Evolutionary conservation across 371 early-diverging fungal species (phyloP), one percentile per base, ranked within the genome.

Genomic region (Zancudomyces culisetae): DNA sequence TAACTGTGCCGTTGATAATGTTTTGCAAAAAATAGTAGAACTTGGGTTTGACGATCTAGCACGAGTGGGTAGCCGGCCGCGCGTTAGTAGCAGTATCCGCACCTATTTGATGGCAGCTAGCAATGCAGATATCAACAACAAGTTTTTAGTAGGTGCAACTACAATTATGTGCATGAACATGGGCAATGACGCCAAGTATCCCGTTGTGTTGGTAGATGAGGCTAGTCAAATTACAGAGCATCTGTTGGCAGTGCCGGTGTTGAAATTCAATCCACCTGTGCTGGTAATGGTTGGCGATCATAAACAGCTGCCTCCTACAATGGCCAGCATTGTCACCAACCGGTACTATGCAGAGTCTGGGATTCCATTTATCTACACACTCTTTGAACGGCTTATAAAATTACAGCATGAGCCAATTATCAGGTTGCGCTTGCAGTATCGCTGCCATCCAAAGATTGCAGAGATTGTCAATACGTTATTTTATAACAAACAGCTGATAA

Each of bases 241-340:
- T 0, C 68, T 90, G 66, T 77, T 83, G 0, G 62, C 94, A 56
- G 75, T 94, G 0, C 94, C 94, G 0, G 51, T 92, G 29, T 58
- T 71, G 2, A 66, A 79, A 12, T 80, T 85, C 39, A 57, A 69
- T 6, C 72, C 76, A 21, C 65, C 71, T 41, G 68, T 75, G 18
- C 58, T 87, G 3, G 69, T 97, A 10, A 68, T 94, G 47, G 83
- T 94, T 28, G 98, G 98, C 15, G 98, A 97, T 60, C 98, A 96
- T 1, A 59, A 75, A 20, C 90, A 95, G 72, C 76, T 97, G 43
- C 75, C 90, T 3, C 94, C 94, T 12, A 87, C 87, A 0, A 50
- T 92, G 28, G 70, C 68, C 4, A 76, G 78, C 12, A 58, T 39
- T n/a, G n/a, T n/a, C n/a, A n/a, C n/a, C n/a, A n/a, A n/a, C n/a